A percentile compares a stretch with the other conserved stretches of the same genome.
Conservation (phyloP, 192 early-diverging fungal species). For the Jimgerdemannia flammicorona region DNA sequence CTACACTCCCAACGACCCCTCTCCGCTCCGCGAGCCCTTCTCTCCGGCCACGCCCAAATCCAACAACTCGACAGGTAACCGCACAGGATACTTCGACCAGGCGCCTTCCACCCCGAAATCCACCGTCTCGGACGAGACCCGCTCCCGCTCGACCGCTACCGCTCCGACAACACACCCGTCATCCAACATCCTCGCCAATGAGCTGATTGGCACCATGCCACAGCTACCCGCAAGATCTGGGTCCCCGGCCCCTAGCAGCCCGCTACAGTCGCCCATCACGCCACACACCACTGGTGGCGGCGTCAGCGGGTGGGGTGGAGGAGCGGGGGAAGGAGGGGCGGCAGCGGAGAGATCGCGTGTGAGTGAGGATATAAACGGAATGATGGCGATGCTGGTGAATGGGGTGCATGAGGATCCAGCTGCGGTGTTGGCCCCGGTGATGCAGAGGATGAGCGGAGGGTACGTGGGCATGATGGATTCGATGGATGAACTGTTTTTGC, state of each 20-base stretch:
- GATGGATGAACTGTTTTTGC: slow-evolving; percentile 38
- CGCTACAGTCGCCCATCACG: not conserved
- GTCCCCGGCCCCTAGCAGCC: not conserved
- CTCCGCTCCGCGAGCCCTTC: not conserved
- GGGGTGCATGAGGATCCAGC: not conserved
- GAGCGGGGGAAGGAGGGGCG: not conserved
- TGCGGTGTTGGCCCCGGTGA: not conserved
- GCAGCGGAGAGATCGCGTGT: no score
- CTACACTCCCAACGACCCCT: not conserved
- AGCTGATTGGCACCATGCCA: not conserved
- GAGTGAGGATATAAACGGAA: not conserved
- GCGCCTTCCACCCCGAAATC: not conserved
- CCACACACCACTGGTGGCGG: not conserved
- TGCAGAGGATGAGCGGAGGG: not conserved
- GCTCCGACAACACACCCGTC: not conserved
- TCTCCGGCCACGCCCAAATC: not conserved
- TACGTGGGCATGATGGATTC: slow-evolving; percentile 20
- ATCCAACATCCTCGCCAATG: not conserved
- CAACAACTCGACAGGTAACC: not conserved
- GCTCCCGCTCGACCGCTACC: not conserved
- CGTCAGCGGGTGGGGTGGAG: not conserved
- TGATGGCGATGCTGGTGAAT: not conserved
- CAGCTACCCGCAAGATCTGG: not conserved
- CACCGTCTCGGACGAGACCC: not conserved
- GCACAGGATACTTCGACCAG: not conserved